These are phyloP conservation scores for Ceratocystis papillata DNA, from an alignment of 2,329 filamentous ascomycete species.

Conservation along the genomic window DNA sequence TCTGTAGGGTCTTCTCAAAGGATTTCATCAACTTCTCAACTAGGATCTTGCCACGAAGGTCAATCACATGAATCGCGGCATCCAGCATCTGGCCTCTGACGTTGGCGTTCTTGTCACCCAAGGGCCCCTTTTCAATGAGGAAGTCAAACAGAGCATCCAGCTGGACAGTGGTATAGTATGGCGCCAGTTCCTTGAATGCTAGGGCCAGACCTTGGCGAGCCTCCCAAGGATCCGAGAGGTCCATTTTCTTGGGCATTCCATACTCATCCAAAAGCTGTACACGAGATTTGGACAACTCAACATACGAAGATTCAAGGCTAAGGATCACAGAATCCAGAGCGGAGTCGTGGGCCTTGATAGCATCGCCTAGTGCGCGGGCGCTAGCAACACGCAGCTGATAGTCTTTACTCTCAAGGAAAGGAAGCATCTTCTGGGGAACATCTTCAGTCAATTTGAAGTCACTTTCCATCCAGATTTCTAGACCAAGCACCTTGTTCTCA, in stretches of 20 bases:
- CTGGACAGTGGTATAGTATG: conserved; percentile 54
- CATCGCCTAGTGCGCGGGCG: conserved; percentile 68
- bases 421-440: conserved; percentile 56
- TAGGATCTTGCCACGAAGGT: conserved; percentile 66
- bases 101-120: conserved; percentile 67
- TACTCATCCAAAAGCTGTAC: conserved; percentile 80
- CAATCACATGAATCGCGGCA: conserved; percentile 70
- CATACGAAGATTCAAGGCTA: conserved; percentile 59
- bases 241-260: conserved; percentile 85
- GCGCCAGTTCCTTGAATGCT: conserved; percentile 71
- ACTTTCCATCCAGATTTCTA: conserved; percentile 92
- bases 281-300: conserved; percentile 68
- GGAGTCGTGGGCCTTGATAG: conserved; percentile 49
- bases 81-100: conserved; percentile 89
- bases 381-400: conserved; percentile 72
- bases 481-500: conserved; percentile 73
- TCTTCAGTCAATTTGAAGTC: conserved; percentile 58
- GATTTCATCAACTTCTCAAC: conserved; percentile 86
- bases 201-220: conserved; percentile 78
- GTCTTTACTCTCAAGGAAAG: conserved; percentile 71
- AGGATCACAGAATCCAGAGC: conserved; percentile 53
- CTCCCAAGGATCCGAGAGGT: conserved; percentile 84
- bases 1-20: conserved; percentile 80
- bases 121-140: conserved; percentile 70
- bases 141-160: conserved; percentile 74